These are phyloP conservation scores for Brachypodium distachyon DNA, from an alignment of 202 grass and related monocot genomes.

Conservation along the genomic window DNA sequence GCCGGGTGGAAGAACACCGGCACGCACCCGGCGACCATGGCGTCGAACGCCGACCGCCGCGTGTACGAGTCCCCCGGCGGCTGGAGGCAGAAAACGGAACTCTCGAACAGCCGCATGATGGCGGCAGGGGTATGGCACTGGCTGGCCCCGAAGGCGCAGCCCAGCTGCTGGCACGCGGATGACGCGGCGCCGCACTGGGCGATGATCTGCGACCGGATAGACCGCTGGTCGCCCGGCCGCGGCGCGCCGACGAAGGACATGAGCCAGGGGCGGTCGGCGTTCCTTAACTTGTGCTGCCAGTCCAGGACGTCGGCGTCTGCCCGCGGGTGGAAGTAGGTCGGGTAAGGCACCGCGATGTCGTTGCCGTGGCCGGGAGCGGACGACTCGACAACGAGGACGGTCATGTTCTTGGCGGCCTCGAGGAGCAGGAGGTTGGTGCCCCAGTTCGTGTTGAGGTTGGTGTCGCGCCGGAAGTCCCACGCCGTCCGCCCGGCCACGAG, in stretches of 20 bases:
- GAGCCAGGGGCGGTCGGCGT: background rate
- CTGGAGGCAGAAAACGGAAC: slow-evolving; percentile 3
- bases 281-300: slow-evolving; percentile 15
- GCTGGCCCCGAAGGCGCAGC: slow-evolving; percentile 6
- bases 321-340: slow-evolving; percentile 20
- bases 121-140: slow-evolving; percentile 16
- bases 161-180: background rate
- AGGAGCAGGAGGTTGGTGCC: background rate
- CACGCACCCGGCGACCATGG: slow-evolving; percentile 1
- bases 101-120: slow-evolving; percentile 30
- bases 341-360: slow-evolving; percentile 22
- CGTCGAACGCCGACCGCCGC: background rate
- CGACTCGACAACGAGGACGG: slow-evolving; percentile 18
- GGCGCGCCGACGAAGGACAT: slow-evolving; percentile 23
- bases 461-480: slow-evolving; percentile 21
- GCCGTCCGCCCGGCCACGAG: too few species aligned
- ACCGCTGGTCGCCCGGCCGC: slow-evolving; percentile 7
- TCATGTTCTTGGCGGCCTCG: slow-evolving; percentile 19
- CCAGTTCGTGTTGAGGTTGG: background rate
- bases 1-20: background rate
- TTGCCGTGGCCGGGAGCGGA: background rate
- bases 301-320: slow-evolving; percentile 13
- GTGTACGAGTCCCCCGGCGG: background rate
- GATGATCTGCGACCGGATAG: slow-evolving; percentile 13
- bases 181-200: slow-evolving; percentile 7